Base-by-base conservation (phyloP, 441 rosid genomes). In the Adansonia rubrostipa region DNA sequence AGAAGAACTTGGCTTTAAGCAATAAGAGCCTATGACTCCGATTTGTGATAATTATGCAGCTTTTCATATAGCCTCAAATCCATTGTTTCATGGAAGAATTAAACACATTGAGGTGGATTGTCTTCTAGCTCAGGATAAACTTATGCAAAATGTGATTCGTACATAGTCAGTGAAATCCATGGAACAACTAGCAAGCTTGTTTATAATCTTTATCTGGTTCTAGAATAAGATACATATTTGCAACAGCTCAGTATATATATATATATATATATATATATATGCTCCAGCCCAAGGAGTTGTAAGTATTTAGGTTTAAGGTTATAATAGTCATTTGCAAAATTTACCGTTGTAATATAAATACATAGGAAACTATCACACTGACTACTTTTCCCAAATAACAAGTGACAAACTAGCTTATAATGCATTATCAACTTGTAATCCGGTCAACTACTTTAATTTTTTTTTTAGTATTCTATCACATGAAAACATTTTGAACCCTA, bases 351-450 rank as follows among this genome's bases (percentile, higher is more conserved):
- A 56, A 8, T 56, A 56, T 56, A 56, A 56, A 8, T n/a, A n/a
- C 61, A 56, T 56, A 56, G 61, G 24, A 56, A 22, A 56, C 61
- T 56, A 56, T 22, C 3, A 56, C 60, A 56, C 6, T 56, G 60
- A 6, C 60, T 56, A 56, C 22, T 17, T 56, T 56, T 17, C 20
- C 61, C 61, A 56, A 56, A 56, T 56, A 56, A 56, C 61, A 56
- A 58, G 33, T 20, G 63, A 58, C n/a, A 68, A n/a, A 45, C 72
- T 68, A 68, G 47, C 54, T 20, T 45, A 67, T 67, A 45, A 68
- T 45, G 33, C 51, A 68, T 20, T 9, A 44, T 28, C 10, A 44
- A 42, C 24, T 44, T 9, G 4, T 28, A 54, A 53, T 72, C 13
- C 5, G 0, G 63, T 19, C 9, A 57, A 68, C 53, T 2, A 13